Evolutionary conservation across 495 filamentous ascomycete genomes (phyloP).

Genomic region (Apiosordaria backusii): DNA sequence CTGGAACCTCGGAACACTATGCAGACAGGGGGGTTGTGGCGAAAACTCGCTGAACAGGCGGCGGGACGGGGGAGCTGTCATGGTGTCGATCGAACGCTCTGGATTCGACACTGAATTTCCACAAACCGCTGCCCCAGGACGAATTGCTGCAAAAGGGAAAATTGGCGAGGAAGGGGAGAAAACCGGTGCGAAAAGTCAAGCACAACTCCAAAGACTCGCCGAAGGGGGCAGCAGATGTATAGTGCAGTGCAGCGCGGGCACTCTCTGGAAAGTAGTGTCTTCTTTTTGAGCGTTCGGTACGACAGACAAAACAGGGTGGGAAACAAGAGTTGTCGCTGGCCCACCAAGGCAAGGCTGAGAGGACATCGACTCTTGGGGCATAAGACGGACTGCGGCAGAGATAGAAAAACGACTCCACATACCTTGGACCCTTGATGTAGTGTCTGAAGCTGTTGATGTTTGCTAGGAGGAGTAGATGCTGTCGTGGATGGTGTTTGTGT

Average conservation of each 20-base stretch:
- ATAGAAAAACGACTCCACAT: background rate
- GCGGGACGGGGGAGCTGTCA: background rate
- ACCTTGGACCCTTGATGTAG: background rate
- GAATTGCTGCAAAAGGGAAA: background rate
- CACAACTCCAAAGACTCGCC: too few species aligned
- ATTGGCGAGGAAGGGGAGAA: background rate
- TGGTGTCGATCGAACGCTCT: constrained; percentile 1
- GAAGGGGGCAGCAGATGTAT: too few species aligned
- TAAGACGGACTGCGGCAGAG: background rate
- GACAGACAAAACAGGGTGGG: background rate
- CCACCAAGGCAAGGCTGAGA: background rate
- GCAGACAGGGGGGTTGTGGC: constrained; percentile 2
- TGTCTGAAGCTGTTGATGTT: background rate
- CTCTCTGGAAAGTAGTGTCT: background rate
- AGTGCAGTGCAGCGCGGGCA: background rate
- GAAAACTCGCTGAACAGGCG: constrained; percentile 1
- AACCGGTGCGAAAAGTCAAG: background rate
- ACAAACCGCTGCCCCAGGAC: background rate
- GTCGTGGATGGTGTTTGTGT: background rate
- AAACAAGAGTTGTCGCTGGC: background rate
- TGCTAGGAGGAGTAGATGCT: background rate
- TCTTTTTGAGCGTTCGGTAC: background rate
- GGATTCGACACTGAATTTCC: background rate
- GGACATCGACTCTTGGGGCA: background rate
- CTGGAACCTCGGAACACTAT: background rate